Base-by-base conservation (phyloP, 1,284 basidiomycete genomes). In the Heterobasidion occidentale region DNA sequence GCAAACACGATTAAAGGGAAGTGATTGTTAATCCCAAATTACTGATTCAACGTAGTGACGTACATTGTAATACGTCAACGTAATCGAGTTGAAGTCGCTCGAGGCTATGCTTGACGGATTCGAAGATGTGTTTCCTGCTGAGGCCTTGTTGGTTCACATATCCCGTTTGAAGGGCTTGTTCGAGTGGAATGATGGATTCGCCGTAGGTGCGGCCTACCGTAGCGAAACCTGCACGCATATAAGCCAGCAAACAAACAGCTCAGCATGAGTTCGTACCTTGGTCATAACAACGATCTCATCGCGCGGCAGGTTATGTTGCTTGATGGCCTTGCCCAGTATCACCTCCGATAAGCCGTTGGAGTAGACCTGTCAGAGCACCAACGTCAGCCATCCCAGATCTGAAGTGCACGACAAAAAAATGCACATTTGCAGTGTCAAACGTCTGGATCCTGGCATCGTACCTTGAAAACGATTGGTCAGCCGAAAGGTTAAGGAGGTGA, bases 351-450 rank as follows among this genome's bases (percentile, higher is more conserved):
- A 14, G 15, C 56, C 56, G 17, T 27, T 53, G 8, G 51, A 53
- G 33, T 57, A 57, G 17, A 53, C 45, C 56, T 57, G 36, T 15
- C 4, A 51, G 7, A 52, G 19, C 27, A 15, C 27, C 35, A n/a
- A 42, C 38, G 38, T 9, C 11, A 7, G 14, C 15, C 38, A 2
- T 12, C 36, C 14, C 15, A 12, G 20, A 12, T 14, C 20, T 7
- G 7, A 6, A 27, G n/a, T 15, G 50, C 15, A 35, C n/a, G 20
- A 53, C 3, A 36, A 1, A 35, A 12, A 27, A 19, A 36, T 7
- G 7, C 35, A 78, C 79, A 63, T 83, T 74, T 5, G 78, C 83
- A 0, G 86, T 88, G 61, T 89, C 86, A 56, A 88, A 88, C 0
- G 84, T 79, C 65, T 86, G 80, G 60, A 88, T 84, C 11, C 86